These are phyloP conservation scores for Neofusicoccum kwambonambiense DNA, from an alignment of 2,329 filamentous ascomycete genomes.

Conservation along the genomic window DNA sequence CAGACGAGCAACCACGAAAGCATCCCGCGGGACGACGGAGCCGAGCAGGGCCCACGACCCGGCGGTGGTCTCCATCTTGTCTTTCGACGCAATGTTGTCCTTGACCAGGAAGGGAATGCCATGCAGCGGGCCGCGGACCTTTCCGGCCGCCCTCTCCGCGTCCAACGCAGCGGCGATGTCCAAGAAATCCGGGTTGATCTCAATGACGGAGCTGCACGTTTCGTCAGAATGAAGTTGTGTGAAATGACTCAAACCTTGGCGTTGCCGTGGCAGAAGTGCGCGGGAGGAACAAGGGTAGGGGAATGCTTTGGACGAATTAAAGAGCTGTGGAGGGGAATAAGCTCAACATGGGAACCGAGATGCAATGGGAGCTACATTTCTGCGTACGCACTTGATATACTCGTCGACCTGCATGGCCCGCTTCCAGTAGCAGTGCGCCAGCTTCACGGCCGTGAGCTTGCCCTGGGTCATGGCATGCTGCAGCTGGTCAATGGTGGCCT, in stretches of 20 bases:
- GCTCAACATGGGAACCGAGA: no score
- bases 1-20: conserved; percentile 60
- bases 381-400: neutral
- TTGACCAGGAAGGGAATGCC: conserved; percentile 76
- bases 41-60: conserved; percentile 67
- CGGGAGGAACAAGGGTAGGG: no score
- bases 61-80: conserved; percentile 69
- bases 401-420: conserved; percentile 60
- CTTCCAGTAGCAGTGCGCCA: conserved; percentile 47
- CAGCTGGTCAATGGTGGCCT: conserved; percentile 68
- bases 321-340: no score
- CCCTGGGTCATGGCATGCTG: conserved; percentile 58
- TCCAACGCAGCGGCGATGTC: conserved; percentile 62
- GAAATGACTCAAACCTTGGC: no score
- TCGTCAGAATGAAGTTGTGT: no score
- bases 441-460: conserved; percentile 47
- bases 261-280: no score
- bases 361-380: neutral
- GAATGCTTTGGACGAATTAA: no score
- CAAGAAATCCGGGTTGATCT: conserved; percentile 67
- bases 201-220: conserved; percentile 54
- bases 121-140: conserved; percentile 65
- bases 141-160: conserved; percentile 56
- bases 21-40: conserved; percentile 65
- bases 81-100: conserved; percentile 44